Conservation (phyloP, 2,329 filamentous ascomycete genomes). For the Penicillium brasilianum region DNA sequence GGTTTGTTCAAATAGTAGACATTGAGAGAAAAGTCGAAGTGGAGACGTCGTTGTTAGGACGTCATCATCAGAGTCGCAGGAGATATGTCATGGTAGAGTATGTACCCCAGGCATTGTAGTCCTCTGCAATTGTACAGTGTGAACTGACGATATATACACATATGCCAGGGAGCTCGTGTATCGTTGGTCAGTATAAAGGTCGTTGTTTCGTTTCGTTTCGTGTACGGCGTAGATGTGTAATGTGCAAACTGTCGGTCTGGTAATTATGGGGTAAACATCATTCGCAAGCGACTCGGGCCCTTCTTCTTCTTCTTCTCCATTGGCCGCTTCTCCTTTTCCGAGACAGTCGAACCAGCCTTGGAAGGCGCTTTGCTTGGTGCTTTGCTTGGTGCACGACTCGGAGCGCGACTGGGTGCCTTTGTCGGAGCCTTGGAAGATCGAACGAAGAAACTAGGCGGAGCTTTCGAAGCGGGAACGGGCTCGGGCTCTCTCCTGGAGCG, state of each 20-base stretch:
- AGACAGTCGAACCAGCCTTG: conserved; percentile 29
- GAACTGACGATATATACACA: neutral
- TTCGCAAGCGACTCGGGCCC: conserved; percentile 45
- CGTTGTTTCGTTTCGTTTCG: neutral
- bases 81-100: neutral
- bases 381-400: conserved; percentile 21
- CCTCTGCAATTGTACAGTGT: conserved; percentile 2
- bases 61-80: neutral
- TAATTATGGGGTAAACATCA: conserved; percentile 42
- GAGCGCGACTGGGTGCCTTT: conserved; percentile 19
- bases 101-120: neutral
- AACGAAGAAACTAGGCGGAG: conserved; percentile 29
- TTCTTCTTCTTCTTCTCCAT: conserved; percentile 46
- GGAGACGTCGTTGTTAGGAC: neutral
- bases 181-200: neutral
- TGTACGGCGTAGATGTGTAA: neutral
- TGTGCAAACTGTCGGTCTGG: neutral
- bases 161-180: neutral
- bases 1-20: neutral
- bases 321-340: conserved; percentile 35
- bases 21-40: neutral
- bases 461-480: conserved; percentile 20
- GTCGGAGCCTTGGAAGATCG: conserved; percentile 21
- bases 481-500: conserved; percentile 28
- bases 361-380: conserved; percentile 25